These are phyloP conservation scores for Taphrina wiesneri DNA, from an alignment of 1,139 yeast species.

Conservation along the genomic window DNA sequence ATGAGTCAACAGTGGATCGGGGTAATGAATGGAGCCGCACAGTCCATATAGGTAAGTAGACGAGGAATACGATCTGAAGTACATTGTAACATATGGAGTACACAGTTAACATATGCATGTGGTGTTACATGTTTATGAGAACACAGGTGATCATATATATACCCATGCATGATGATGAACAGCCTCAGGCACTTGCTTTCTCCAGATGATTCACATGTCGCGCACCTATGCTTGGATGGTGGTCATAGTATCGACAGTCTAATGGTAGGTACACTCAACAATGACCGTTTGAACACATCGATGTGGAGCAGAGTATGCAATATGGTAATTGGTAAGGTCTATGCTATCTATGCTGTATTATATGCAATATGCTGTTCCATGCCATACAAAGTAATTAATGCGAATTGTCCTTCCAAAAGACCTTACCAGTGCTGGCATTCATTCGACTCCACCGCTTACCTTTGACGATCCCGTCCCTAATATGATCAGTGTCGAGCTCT, in stretches of 20 bases:
- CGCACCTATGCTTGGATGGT: no score
- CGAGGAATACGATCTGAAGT: background rate
- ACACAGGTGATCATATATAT: background rate
- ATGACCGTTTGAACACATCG: no score
- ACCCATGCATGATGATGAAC: no score
- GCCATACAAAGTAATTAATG: background rate
- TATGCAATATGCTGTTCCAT: background rate
- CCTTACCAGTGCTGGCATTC: conserved; percentile 29
- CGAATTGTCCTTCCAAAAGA: conserved; percentile 21
- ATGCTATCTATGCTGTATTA: background rate
- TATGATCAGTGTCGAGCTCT: background rate
- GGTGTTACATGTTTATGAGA: background rate
- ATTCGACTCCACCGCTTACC: conserved; percentile 24
- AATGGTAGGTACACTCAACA: background rate
- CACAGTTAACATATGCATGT: background rate
- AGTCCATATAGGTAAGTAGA: background rate
- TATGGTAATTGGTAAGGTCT: background rate
- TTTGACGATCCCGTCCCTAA: conserved; percentile 9
- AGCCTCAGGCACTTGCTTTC: no score
- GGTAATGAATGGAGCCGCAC: background rate
- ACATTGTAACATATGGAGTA: background rate
- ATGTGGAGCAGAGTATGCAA: no score
- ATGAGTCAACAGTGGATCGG: background rate
- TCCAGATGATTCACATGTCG: no score
- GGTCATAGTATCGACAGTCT: background rate